Conservation (phyloP, 129 eudicot species). For the Smallanthus sonchifolius region DNA sequence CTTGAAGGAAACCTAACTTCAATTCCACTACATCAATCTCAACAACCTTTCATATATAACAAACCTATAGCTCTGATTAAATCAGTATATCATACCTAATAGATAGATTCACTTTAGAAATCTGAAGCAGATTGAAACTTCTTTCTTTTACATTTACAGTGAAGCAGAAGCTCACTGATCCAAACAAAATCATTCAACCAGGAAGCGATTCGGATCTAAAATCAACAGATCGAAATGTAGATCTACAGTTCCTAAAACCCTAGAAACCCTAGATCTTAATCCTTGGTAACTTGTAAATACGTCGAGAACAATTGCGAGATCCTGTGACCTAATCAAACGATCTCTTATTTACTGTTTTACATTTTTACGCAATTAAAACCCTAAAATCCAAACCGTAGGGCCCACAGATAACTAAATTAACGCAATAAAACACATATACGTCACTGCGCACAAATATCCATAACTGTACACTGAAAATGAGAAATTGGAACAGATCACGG, state of each 20-base stretch:
- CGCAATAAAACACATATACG: conserved; percentile 1
- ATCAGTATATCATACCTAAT: conserved; percentile 14
- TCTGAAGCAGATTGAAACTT: conserved; percentile 15
- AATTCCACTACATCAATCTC: background rate
- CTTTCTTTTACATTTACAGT: conserved; percentile 19
- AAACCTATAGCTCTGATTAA: background rate
- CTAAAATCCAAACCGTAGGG: background rate
- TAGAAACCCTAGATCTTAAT: background rate
- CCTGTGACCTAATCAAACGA: background rate
- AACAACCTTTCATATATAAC: background rate
- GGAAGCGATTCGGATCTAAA: background rate
- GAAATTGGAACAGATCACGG: conserved; percentile 6
- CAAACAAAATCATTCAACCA: conserved; percentile 21
- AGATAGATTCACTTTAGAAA: conserved; percentile 15
- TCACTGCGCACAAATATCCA: background rate
- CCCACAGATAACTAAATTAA: conserved; percentile 7
- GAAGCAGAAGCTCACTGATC: conserved; percentile 26
- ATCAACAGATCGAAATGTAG: conserved; percentile 21
- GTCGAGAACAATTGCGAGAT: background rate
- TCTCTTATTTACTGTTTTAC: conserved; percentile 10
- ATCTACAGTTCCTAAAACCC: background rate
- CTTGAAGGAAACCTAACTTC: conserved; percentile 1
- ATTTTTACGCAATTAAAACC: conserved; percentile 4
- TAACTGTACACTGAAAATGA: conserved; percentile 13
- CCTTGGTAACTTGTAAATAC: background rate